Evolutionary conservation across 2,329 filamentous ascomycete genomes (phyloP).

Genomic region (Monosporascus sp.): DNA sequence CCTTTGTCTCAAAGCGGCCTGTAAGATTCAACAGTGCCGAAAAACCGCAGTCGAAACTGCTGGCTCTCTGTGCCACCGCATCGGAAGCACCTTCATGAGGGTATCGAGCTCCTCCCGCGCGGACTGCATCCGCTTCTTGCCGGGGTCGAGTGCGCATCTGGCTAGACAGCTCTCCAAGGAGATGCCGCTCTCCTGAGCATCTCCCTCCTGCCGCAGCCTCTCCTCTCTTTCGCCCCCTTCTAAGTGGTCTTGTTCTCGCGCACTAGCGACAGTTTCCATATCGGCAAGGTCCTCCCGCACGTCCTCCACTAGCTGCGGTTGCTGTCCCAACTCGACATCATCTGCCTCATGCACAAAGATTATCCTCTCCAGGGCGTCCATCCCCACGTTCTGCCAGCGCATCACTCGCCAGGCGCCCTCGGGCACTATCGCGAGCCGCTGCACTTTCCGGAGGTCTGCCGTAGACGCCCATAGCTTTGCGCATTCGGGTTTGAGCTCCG

Average conservation of each 20-base stretch:
- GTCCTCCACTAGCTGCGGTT: conserved; percentile 24
- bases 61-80: conserved; percentile 24
- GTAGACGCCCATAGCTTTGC: conserved; percentile 22
- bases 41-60: conserved; percentile 26
- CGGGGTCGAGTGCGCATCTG: conserved; percentile 6
- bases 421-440: conserved; percentile 25
- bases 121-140: conserved; percentile 25
- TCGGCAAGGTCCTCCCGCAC: conserved; percentile 10
- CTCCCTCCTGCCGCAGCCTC: conserved; percentile 7
- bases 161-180: not conserved
- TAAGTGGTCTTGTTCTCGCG: conserved; percentile 11
- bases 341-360: conserved; percentile 27
- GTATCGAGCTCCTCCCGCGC: conserved; percentile 27
- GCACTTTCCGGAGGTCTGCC: conserved; percentile 18
- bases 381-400: conserved; percentile 21
- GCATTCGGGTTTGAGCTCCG: conserved; percentile 23
- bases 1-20: not conserved
- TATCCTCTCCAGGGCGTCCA: conserved; percentile 23
- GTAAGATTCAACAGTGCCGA: not conserved
- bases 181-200: conserved; percentile 1
- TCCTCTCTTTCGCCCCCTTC: conserved; percentile 3
- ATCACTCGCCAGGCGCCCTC: conserved; percentile 27
- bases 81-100: conserved; percentile 24
- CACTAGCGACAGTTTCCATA: conserved; percentile 15
- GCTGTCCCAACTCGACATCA: conserved; percentile 15